Percentiles rank a stretch among this genome's conserved stretches.
phyloP scores from a whole-genome alignment of 2,329 filamentous ascomycete species.

The Colletotrichum tabaci region DNA sequence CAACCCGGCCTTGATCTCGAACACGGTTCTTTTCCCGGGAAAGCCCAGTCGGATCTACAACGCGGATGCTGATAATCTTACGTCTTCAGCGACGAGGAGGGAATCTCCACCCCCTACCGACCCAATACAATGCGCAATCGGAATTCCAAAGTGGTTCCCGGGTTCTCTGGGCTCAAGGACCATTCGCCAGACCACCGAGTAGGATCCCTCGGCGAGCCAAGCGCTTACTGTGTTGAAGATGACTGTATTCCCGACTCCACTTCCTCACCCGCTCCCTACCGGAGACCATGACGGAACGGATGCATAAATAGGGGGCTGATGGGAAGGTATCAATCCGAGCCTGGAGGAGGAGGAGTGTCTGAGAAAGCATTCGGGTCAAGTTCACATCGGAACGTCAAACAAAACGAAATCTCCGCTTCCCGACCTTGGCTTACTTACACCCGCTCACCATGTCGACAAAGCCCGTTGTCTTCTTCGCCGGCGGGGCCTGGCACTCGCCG shows the following conservation, averaged over 20 bases:
- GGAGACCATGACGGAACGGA: not conserved
- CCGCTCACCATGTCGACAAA: constrained; percentile 18
- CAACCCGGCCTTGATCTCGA: no score
- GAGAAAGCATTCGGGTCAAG: not conserved
- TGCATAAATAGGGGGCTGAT: not conserved
- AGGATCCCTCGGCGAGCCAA: not conserved
- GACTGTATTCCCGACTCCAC: constrained; percentile 1
- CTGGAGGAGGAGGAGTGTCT: no score
- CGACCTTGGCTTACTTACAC: constrained; percentile 2
- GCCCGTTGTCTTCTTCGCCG: constrained; percentile 53
- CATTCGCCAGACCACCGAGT: not conserved
- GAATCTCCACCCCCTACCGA: no score
- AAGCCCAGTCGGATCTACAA: no score
- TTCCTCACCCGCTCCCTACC: not conserved
- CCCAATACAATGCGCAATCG: not conserved
- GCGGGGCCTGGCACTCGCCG: constrained; percentile 57
- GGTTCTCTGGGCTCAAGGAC: not conserved
- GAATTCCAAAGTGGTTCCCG: not conserved
- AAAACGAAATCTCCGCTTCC: not conserved
- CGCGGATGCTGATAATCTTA: no score
- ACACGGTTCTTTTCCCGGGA: no score
- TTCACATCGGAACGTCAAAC: not conserved
- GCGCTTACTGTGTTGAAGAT: constrained; percentile 11
- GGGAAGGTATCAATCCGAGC: no score
- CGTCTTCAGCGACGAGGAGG: no score